These are phyloP conservation scores for Candida ascalaphidarum DNA, from an alignment of 805 yeast genomes.

Conservation along the genomic window DNA sequence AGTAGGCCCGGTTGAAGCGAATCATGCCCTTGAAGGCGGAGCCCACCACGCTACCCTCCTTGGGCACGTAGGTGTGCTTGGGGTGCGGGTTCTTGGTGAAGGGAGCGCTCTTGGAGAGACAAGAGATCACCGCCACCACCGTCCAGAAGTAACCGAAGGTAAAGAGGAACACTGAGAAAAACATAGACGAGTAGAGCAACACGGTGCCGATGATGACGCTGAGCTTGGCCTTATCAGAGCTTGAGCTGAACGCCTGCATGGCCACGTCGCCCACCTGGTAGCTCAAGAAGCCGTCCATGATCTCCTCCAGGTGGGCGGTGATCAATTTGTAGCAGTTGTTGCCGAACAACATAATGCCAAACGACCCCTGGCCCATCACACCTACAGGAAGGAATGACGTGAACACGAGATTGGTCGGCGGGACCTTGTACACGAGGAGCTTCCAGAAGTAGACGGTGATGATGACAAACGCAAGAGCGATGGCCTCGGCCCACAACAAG, in stretches of 20 bases:
- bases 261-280: constrained; percentile 2
- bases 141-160: constrained; percentile 51
- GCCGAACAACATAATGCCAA: constrained; percentile 52
- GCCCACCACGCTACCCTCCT: constrained; percentile 2
- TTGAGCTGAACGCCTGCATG: constrained; percentile 1
- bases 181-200: constrained; percentile 11
- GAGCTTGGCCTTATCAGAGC: constrained; percentile 1
- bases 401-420: constrained; percentile 46
- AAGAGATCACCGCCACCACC: constrained; percentile 24
- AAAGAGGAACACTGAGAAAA: constrained; percentile 33
- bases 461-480: constrained; percentile 45
- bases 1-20: constrained; percentile 25
- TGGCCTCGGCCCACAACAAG: constrained; percentile 64
- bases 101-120: constrained; percentile 34
- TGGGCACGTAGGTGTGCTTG: constrained; percentile 8
- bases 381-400: constrained; percentile 78
- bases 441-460: constrained; percentile 54
- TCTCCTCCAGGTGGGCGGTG: constrained; percentile 4
- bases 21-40: constrained; percentile 10
- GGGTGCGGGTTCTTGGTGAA: constrained; percentile 22
- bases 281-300: constrained; percentile 3
- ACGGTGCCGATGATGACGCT: constrained; percentile 7
- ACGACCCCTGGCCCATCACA: constrained; percentile 79
- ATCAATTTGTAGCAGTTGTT: constrained; percentile 22
- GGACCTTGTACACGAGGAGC: constrained; percentile 49